Conservation (phyloP, 495 filamentous ascomycete genomes). For the Aspergillus avenaceus region DNA sequence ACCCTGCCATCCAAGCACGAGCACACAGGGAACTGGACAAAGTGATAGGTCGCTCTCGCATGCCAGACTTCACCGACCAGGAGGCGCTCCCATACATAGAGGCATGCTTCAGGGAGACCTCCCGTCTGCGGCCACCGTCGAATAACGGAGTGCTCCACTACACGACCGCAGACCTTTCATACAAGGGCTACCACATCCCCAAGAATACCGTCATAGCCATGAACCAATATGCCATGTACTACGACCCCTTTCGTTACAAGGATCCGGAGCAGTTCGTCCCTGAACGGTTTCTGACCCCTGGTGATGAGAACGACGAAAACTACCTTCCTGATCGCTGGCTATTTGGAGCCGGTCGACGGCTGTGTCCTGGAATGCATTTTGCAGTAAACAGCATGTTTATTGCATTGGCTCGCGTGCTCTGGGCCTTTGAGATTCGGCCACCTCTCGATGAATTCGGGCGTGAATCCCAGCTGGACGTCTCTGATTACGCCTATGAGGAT, state of each 20-base stretch:
- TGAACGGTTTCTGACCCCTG: slow-evolving; percentile 37
- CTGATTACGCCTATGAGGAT: too few species aligned
- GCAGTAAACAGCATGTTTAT: slow-evolving; percentile 18
- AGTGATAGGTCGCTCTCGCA: slow-evolving; percentile 12
- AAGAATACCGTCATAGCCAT: slow-evolving; percentile 35
- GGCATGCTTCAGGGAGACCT: slow-evolving; percentile 28
- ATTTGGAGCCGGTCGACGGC: slow-evolving; percentile 48
- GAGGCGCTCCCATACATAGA: slow-evolving; percentile 27
- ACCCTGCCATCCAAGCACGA: slow-evolving; percentile 38
- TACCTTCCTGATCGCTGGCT: slow-evolving; percentile 44
- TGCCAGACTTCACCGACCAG: slow-evolving; percentile 18
- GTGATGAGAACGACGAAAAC: slow-evolving; percentile 45
- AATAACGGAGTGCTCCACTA: slow-evolving; percentile 50
- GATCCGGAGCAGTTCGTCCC: slow-evolving; percentile 37
- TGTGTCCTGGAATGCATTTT: slow-evolving; percentile 18
- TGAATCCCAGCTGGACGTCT: too few species aligned
- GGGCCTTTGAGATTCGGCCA: slow-evolving; percentile 11
- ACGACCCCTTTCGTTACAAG: slow-evolving; percentile 33
- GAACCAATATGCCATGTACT: slow-evolving; percentile 43
- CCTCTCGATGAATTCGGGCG: slow-evolving; percentile 16
- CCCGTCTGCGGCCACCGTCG: slow-evolving; percentile 31
- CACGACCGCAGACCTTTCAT: slow-evolving; percentile 45
- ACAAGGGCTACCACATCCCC: slow-evolving; percentile 46
- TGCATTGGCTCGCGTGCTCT: slow-evolving; percentile 14
- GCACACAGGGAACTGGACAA: slow-evolving; percentile 42